Base-by-base conservation (phyloP, 805 yeast genomes). In the Starmerella floricola region DNA sequence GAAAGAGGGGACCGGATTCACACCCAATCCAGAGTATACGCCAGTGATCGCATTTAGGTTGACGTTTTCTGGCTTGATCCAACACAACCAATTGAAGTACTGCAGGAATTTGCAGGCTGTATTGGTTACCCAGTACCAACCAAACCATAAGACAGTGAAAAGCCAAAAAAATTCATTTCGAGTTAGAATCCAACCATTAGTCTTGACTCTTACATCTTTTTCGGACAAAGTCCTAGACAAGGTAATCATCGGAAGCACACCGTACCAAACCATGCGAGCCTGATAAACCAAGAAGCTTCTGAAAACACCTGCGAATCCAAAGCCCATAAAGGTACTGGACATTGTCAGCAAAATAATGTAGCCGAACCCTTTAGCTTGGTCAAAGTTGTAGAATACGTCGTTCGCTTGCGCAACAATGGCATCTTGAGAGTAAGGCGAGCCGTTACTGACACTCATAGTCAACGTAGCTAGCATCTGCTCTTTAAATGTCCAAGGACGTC, bases 61-160 rank as follows among this genome's bases (percentile, higher is more conserved):
- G 45, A 74, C 71, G 54, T 76, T 76, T 47, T 76, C 56, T 15
- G 38, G 72, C 34, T 41, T 76, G 73, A 47, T 44, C 79, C 79
- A 75, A 3, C 72, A 65, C 50, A 72, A 64, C 81, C 80, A 76
- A 51, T 67, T 72, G 59, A 80, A 79, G 52, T 72, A 71, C 1
- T 76, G 67, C 42, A 79, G 65, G 1, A 75, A 83, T 12, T 65
- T 62, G 61, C 76, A 76, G 19, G 81, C 62, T 53, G 65, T 78
- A 41, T 77, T 79, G 4, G 86, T 84, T 49, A 79, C 60, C 76
- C 79, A 78, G n/a, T n/a, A n/a, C n/a, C n/a, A n/a, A n/a, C n/a
- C n/a, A n/a, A n/a, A n/a, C n/a, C n/a, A n/a, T n/a, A 60, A 56
- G n/a, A 51, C 37, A 40, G 73, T 63, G 2, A 64, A 64, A 27